Evolutionary conservation across 495 filamentous ascomycete species (phyloP).

Genomic region (Chaetomium tenue): DNA sequence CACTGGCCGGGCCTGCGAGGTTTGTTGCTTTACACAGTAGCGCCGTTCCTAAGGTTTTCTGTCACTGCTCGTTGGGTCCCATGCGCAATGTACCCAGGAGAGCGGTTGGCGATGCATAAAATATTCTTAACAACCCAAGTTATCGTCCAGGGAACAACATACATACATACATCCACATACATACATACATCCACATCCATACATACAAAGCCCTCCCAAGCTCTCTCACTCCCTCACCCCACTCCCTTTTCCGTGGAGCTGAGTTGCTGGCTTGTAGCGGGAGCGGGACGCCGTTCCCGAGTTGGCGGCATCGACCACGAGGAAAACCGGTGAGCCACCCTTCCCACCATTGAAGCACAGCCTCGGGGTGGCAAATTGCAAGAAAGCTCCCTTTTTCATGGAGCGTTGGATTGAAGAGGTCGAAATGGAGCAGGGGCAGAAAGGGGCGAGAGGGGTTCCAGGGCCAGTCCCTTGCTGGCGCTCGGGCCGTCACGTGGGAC

Average conservation of each 20-base stretch:
- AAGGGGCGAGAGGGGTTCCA: slow-evolving; percentile 1
- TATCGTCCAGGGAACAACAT: too few species aligned
- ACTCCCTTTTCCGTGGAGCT: slow-evolving; percentile 12
- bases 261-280: not conserved
- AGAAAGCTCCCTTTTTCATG: not conserved
- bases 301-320: slow-evolving; percentile 5
- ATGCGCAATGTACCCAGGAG: not conserved
- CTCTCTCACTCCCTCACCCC: not conserved
- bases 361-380: slow-evolving; percentile 5
- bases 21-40: not conserved
- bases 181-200: too few species aligned
- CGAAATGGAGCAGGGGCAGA: not conserved
- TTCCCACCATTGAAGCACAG: slow-evolving; percentile 4
- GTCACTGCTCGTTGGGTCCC: too few species aligned
- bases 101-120: not conserved
- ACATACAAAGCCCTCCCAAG: too few species aligned
- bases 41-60: not conserved
- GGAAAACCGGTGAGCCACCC: too few species aligned
- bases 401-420: not conserved
- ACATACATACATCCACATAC: too few species aligned
- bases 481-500: not conserved
- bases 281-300: slow-evolving; percentile 6
- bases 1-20: too few species aligned
- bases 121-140: too few species aligned
- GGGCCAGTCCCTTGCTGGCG: not conserved